Base-by-base conservation (phyloP, 306 rosid species). In the Hylodesmum podocarpum region DNA sequence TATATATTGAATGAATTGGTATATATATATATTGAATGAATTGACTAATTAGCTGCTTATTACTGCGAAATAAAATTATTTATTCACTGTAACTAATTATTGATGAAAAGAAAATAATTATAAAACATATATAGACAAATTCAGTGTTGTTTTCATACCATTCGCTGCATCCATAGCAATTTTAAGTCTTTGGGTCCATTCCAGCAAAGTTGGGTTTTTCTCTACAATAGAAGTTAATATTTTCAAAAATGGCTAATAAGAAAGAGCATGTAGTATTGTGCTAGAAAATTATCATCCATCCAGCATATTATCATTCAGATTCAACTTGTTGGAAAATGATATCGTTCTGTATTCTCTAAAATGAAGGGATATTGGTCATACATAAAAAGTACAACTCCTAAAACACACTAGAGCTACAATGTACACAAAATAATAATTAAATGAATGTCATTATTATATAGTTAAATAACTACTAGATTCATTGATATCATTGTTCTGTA, bases 141-240 rank as follows among this genome's bases (percentile, higher is more conserved):
- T 31, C n/a, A 47, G 46, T 16, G 31, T 31, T 67, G 14, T 43
- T 43, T 43, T 15, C 28, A 3, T 69, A 69, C 75, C 75, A 29
- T 69, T 28, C 49, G 85, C 88, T 31, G 79, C 59, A 77, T 67
- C 76, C 19, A 54, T 2, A 1, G 76, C 50, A 31, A 77, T 68
- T 41, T 67, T 66, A 67, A 77, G 76, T 68, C 81, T 77, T 7
- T 55, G 47, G 2, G 1, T 13, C 81, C 76, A 77, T 12, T 77
- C 65, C 70, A 77, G 55, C 14, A 55, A 7, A 5, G 5, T 19
- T 8, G 39, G 29, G 8, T 19, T 63, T 19, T 63, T 63, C 36
- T 55, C 73, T 67, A 40, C 73, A 67, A 43, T 6, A 43, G 9
- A 66, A 22, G 15, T 3, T 13, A 39, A 66, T 29, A 28, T 14